A percentile compares a stretch with the other conserved stretches of the same genome.
phyloP scores from a whole-genome alignment of 78 protist species.

The Dictyostelium firmibasis region DNA sequence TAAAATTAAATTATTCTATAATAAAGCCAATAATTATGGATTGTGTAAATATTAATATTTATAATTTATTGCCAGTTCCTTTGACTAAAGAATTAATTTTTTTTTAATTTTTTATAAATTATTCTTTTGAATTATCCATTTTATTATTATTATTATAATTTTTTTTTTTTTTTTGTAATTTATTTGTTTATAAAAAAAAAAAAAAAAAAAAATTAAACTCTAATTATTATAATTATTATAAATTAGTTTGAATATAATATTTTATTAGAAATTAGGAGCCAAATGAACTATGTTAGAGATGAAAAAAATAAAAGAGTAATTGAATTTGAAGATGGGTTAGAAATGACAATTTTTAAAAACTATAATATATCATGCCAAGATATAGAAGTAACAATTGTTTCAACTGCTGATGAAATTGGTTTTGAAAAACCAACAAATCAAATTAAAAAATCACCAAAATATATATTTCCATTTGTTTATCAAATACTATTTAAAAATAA shows the following conservation, averaged over 20 bases:
- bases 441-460: not conserved
- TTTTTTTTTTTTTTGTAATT: no score
- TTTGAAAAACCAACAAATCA: not conserved
- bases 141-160: no score
- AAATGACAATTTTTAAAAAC: not conserved
- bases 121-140: no score
- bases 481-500: not conserved
- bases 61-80: no score
- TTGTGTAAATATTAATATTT: not conserved
- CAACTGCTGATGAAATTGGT: not conserved
- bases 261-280: not conserved
- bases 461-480: not conserved
- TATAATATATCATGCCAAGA: not conserved
- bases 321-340: not conserved
- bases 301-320: not conserved
- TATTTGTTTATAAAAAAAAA: no score
- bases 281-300: not conserved
- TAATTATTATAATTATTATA: no score
- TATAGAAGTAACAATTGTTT: no score
- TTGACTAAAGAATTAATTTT: no score
- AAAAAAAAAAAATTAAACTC: no score
- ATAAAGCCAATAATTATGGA: not conserved
- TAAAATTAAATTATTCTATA: not conserved
- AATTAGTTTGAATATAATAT: not conserved
- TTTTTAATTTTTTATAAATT: no score